Percentiles rank a stretch among this genome's conserved stretches.
These are phyloP conservation scores for Selenicereus undatus DNA, from an alignment of 148 eudicot species.

Conservation along the genomic window DNA sequence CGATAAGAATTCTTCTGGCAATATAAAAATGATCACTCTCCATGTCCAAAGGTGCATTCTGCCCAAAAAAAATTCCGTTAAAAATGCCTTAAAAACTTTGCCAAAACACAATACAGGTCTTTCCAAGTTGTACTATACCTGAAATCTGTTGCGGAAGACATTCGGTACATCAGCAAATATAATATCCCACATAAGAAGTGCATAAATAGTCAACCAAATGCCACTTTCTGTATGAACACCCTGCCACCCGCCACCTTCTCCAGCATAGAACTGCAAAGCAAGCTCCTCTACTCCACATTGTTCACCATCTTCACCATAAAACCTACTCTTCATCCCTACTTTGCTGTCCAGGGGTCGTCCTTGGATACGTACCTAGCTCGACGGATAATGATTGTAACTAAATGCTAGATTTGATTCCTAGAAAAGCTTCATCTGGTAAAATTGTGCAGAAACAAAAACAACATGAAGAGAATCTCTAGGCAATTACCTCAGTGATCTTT, in stretches of 20 bases:
- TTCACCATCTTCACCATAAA: slow-evolving; percentile 85
- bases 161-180: slow-evolving; percentile 79
- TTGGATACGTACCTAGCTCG: slow-evolving; percentile 63
- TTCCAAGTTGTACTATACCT: slow-evolving; percentile 41
- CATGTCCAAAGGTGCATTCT: slow-evolving; percentile 89
- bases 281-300: slow-evolving; percentile 95
- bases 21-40: slow-evolving; percentile 65
- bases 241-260: slow-evolving; percentile 93
- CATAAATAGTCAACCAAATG: slow-evolving; percentile 92
- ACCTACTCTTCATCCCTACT: slow-evolving; percentile 76
- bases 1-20: slow-evolving; percentile 50
- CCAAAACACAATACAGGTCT: neutral
- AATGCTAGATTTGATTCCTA: neutral
- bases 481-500: slow-evolving; percentile 71
- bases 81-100: neutral
- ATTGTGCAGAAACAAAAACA: neutral
- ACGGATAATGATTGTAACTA: slow-evolving; percentile 7
- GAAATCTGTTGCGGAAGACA: slow-evolving; percentile 72
- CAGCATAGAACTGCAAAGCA: slow-evolving; percentile 82
- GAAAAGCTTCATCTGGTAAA: neutral
- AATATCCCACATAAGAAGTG: slow-evolving; percentile 90
- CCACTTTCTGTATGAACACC: slow-evolving; percentile 93
- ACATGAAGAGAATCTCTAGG: neutral
- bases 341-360: slow-evolving; percentile 74
- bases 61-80: slow-evolving; percentile 10